Evolutionary conservation across 208 protist species (phyloP), one percentile per base, ranked within the genome.

Genomic region (Novymonas esmeraldas): DNA sequence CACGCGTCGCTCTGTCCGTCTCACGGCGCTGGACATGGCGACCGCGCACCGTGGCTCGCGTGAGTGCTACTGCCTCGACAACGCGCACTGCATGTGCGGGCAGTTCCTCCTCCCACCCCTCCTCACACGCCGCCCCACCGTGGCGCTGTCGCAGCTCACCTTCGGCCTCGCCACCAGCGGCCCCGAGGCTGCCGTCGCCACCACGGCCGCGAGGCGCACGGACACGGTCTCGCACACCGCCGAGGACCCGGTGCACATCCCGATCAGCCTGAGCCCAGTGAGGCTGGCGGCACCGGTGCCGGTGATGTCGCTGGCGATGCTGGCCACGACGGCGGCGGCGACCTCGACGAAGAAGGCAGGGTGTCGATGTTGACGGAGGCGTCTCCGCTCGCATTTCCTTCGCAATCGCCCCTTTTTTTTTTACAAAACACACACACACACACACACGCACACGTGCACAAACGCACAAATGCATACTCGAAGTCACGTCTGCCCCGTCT

Each of bases 11-110:
- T 66, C 51, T 39, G 50, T 73, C 59, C 68, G 33, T 24, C 51
- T 67, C 33, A 59, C 68, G 24, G 42, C 57, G 14, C 38, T 42
- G 16, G 44, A 51, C 28, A 28, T 29, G 0, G 45, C 58, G 7
- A 16, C 39, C 16, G 56, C 41, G 36, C 56, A n/a, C n/a, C n/a
- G n/a, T n/a, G n/a, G 13, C 56, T 28, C 6, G 24, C 14, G 56
- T 16, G 24, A 44, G 26, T 75, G 70, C 61, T 69, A 64, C 36
- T 75, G 70, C 62, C 61, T 69, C 18, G 70, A 69, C 52, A 63
- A 75, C 4, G 70, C 46, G 6, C 31, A 59, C 28, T 75, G 70
- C 70, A 67, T 75, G 41, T 69, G 70, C 31, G 41, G 34, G 14
- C 29, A 44, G 14, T 51, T 75, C 39, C 14, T 24, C 28, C 54